Percentiles rank a stretch among this genome's conserved stretches.
Evolutionary conservation across 1,284 basidiomycete species (phyloP).

Genomic region (Puccinia novopanici): DNA sequence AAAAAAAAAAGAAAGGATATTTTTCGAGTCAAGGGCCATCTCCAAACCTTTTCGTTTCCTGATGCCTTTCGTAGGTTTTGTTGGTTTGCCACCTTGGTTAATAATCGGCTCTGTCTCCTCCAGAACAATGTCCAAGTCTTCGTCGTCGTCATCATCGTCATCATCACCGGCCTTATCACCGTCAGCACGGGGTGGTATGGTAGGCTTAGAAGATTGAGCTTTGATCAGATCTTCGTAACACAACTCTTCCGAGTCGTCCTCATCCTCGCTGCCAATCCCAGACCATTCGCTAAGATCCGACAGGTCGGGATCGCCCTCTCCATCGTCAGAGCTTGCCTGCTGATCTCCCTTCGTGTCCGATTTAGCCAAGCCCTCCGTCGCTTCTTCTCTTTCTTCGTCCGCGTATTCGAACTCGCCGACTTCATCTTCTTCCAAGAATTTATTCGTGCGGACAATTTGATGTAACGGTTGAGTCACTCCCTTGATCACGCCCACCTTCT

Average conservation of each 20-base stretch:
- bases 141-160: constrained; percentile 29
- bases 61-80: not conserved
- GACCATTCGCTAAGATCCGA: constrained; percentile 42
- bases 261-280: constrained; percentile 50
- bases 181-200: not conserved
- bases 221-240: constrained; percentile 47
- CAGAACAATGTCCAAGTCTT: constrained; percentile 36
- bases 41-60: constrained; percentile 42
- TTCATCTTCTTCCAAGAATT: constrained; percentile 63
- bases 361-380: constrained; percentile 33
- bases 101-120: not conserved
- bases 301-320: constrained; percentile 6
- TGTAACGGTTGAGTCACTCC: constrained; percentile 66
- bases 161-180: not conserved
- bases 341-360: constrained; percentile 48
- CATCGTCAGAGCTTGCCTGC: constrained; percentile 16
- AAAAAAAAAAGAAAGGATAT: not conserved
- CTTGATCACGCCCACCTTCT: constrained; percentile 61
- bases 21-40: not conserved
- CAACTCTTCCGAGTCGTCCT: constrained; percentile 18
- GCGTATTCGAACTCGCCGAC: constrained; percentile 57
- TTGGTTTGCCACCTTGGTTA: constrained; percentile 3
- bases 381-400: constrained; percentile 63
- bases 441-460: constrained; percentile 65
- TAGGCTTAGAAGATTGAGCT: constrained; percentile 3